These are phyloP conservation scores for Vitis riparia DNA, from an alignment of 164 flowering plant genomes.

Conservation along the genomic window DNA sequence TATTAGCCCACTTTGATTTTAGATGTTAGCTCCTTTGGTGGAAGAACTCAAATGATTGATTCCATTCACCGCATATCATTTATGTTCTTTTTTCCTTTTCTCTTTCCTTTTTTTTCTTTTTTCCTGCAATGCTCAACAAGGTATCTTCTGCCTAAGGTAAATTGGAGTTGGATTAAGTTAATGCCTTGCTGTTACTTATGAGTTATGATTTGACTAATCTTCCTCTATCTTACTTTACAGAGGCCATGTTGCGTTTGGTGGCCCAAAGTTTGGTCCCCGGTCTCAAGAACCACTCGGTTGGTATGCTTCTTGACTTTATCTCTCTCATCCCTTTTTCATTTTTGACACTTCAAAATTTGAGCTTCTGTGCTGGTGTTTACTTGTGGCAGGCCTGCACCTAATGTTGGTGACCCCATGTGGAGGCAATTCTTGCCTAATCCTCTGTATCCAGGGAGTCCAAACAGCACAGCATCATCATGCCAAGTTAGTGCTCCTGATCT, in stretches of 20 bases:
- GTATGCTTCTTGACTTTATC: conserved; percentile 5
- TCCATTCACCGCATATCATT: too few relatives aligned
- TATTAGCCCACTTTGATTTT: too few relatives aligned
- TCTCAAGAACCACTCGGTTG: conserved; percentile 14
- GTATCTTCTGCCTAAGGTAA: background rate
- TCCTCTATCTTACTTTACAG: conserved; percentile 14
- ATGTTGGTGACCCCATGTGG: conserved; percentile 17
- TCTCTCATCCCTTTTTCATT: background rate
- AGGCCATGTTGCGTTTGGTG: conserved; percentile 12
- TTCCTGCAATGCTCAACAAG: too few relatives aligned
- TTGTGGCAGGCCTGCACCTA: conserved; percentile 19
- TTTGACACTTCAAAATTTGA: background rate
- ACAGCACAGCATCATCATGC: background rate
- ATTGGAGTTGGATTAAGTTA: background rate
- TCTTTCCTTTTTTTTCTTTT: too few relatives aligned
- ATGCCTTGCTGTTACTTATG: background rate
- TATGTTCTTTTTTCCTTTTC: too few relatives aligned
- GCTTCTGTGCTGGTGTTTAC: background rate
- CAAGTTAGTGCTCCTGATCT: background rate
- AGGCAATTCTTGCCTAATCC: conserved; percentile 15
- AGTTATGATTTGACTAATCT: too few relatives aligned
- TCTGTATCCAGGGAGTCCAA: conserved; percentile 8
- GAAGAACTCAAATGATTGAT: too few relatives aligned
- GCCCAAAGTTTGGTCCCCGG: conserved; percentile 13
- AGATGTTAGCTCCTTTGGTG: too few relatives aligned